Percentiles rank a stretch among this genome's conserved stretches.
Conservation (phyloP, 2,329 filamentous ascomycete species). For the Penicillium sp. region DNA sequence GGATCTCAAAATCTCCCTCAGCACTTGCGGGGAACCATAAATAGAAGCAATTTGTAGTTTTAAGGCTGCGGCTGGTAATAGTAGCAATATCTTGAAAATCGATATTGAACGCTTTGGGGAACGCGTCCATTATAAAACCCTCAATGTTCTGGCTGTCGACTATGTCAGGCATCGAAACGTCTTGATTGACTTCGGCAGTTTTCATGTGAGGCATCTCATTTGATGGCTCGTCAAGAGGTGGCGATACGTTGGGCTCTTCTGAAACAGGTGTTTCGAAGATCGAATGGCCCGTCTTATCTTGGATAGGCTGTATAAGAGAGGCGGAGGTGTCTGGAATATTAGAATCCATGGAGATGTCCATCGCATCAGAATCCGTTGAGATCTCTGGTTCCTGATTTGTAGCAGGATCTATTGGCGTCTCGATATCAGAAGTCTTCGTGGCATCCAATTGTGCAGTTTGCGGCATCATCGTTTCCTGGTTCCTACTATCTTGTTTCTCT, state of each 20-base stretch:
- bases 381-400: neutral
- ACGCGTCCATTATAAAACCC: constrained; percentile 11
- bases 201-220: neutral
- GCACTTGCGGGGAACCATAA: constrained; percentile 29
- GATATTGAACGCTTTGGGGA: constrained; percentile 16
- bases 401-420: too few relatives aligned
- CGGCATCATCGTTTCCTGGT: neutral
- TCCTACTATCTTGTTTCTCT: neutral
- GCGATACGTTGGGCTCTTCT: neutral
- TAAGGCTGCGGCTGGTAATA: constrained; percentile 17
- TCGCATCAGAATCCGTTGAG: neutral
- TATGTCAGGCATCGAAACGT: constrained; percentile 13
- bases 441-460: neutral
- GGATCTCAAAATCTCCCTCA: constrained; percentile 22
- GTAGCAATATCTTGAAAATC: constrained; percentile 25
- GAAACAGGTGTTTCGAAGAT: neutral
- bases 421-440: neutral
- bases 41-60: constrained; percentile 28
- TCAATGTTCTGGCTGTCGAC: constrained; percentile 15
- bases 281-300: neutral
- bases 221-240: neutral
- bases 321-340: neutral
- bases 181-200: neutral
- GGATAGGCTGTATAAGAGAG: neutral
- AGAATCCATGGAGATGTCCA: neutral